Conservation (phyloP, 768 basidiomycete genomes). For the Podaxis sp. region DNA sequence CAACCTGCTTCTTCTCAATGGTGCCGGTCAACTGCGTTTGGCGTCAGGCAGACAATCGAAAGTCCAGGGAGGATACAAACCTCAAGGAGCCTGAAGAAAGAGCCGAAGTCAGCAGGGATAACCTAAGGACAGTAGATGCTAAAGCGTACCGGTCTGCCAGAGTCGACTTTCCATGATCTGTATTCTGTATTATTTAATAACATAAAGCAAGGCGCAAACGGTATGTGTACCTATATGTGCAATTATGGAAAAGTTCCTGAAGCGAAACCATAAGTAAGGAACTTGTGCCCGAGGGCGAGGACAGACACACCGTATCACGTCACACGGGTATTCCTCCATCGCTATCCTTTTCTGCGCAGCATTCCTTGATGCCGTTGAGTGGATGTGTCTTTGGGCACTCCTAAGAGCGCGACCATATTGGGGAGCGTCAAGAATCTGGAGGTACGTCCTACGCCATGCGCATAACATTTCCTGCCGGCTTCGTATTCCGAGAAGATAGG, state of each 20-base stretch:
- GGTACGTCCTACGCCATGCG: constrained; percentile 29
- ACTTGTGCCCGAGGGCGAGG: neutral
- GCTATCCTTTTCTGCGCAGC: constrained; percentile 34
- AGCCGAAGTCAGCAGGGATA: constrained; percentile 7
- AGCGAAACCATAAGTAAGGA: constrained; percentile 9
- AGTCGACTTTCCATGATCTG: constrained; percentile 95
- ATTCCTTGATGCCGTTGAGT: constrained; percentile 23
- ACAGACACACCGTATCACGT: constrained; percentile 57
- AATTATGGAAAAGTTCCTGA: constrained; percentile 92
- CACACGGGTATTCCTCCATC: constrained; percentile 66
- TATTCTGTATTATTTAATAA: constrained; percentile 8
- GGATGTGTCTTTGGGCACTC: neutral
- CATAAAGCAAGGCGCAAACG: neutral
- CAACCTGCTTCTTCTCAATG: constrained; percentile 61
- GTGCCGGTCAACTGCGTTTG: constrained; percentile 77
- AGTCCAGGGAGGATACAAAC: constrained; percentile 32
- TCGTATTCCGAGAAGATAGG: neutral
- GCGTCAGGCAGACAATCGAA: constrained; percentile 15
- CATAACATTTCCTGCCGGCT: constrained; percentile 21
- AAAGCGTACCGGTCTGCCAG: constrained; percentile 74
- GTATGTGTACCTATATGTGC: constrained; percentile 77
- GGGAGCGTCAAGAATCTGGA: constrained; percentile 22
- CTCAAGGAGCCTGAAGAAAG: constrained; percentile 61
- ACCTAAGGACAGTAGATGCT: constrained; percentile 6
- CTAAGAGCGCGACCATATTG: neutral